These are phyloP conservation scores for Cladosporium sp. DNA, from an alignment of 2,329 filamentous ascomycete genomes.

Conservation along the genomic window DNA sequence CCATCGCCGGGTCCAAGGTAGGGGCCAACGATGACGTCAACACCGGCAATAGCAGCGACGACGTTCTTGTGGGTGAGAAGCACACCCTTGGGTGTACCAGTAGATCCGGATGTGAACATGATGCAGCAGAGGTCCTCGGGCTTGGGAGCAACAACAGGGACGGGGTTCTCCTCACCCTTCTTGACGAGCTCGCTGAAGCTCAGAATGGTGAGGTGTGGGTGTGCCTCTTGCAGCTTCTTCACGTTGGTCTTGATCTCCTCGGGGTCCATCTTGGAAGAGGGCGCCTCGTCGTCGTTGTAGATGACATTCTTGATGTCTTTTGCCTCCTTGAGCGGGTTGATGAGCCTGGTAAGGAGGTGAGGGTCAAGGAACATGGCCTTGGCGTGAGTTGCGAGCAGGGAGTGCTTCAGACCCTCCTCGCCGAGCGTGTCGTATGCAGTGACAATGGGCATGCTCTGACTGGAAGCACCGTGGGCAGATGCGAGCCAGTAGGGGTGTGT, in stretches of 20 bases:
- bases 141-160: slow-evolving; percentile 69
- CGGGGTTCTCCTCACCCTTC: slow-evolving; percentile 64
- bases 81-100: slow-evolving; percentile 85
- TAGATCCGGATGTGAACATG: slow-evolving; percentile 84
- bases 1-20: slow-evolving; percentile 76
- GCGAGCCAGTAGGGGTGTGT: slow-evolving; percentile 83
- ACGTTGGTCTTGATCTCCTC: slow-evolving; percentile 55
- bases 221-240: slow-evolving; percentile 54
- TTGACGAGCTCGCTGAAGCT: slow-evolving; percentile 59
- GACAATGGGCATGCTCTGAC: slow-evolving; percentile 87
- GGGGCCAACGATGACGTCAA: slow-evolving; percentile 73
- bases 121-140: slow-evolving; percentile 79
- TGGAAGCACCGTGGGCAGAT: slow-evolving; percentile 66
- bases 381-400: slow-evolving; percentile 76
- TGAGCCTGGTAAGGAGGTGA: slow-evolving; percentile 60
- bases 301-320: slow-evolving; percentile 59
- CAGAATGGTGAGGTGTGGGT: slow-evolving; percentile 53
- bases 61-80: slow-evolving; percentile 79
- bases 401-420: slow-evolving; percentile 80
- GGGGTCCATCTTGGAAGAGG: slow-evolving; percentile 32
- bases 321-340: slow-evolving; percentile 56
- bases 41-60: slow-evolving; percentile 77
- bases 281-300: slow-evolving; percentile 55
- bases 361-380: slow-evolving; percentile 86
- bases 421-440: slow-evolving; percentile 95